Evolutionary conservation across 75 land plant species (phyloP).

Genomic region (Selaginella tamariscina): DNA sequence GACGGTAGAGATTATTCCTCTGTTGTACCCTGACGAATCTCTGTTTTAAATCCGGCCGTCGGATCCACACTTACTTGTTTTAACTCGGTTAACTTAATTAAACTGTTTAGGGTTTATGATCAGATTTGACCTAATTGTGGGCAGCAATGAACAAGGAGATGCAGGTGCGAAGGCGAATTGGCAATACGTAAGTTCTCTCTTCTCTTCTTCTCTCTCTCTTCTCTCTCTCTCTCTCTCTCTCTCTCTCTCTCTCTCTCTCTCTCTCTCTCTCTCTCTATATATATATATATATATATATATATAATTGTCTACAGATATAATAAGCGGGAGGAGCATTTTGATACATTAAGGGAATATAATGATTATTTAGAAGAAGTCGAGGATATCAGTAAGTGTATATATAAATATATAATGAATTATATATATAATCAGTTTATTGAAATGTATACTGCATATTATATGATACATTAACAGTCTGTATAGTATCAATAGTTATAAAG

Average conservation of each 20-base stretch:
- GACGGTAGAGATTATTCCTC: too few relatives aligned
- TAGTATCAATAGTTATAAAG: too few relatives aligned
- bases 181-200: constrained; percentile 47
- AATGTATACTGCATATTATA: too few relatives aligned
- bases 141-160: constrained; percentile 30
- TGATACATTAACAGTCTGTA: too few relatives aligned
- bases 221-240: background rate
- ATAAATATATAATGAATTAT: background rate
- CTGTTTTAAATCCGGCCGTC: too few relatives aligned
- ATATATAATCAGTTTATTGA: too few relatives aligned
- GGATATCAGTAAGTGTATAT: constrained; percentile 57
- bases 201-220: background rate
- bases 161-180: constrained; percentile 35
- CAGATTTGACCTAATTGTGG: too few relatives aligned
- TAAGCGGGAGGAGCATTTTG: constrained; percentile 83
- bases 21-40: too few relatives aligned
- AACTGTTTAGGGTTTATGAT: too few relatives aligned
- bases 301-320: constrained; percentile 46
- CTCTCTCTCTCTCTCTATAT: background rate
- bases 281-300: background rate
- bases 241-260: background rate
- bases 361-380: constrained; percentile 94
- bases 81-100: too few relatives aligned
- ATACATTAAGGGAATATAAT: constrained; percentile 68
- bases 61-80: too few relatives aligned